Evolutionary conservation across 345 rosid genomes (phyloP).

Genomic region (Dipteronia sinensis): DNA sequence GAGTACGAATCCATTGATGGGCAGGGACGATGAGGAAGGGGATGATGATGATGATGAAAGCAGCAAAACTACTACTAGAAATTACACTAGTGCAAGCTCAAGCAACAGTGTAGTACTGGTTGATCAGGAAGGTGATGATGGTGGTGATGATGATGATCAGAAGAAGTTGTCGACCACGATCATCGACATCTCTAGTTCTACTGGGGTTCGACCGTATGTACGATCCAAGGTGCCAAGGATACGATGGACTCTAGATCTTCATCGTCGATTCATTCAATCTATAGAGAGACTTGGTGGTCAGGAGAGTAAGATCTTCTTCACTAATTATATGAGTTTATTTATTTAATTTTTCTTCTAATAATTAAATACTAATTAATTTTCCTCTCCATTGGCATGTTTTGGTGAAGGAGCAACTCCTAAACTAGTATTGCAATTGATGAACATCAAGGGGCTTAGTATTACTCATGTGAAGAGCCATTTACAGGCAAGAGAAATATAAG

Average conservation of each 20-base stretch:
- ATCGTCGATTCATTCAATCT: constrained; percentile 47
- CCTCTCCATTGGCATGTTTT: background rate
- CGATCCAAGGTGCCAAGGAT: constrained; percentile 56
- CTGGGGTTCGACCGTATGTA: constrained; percentile 41
- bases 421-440: constrained; percentile 51
- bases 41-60: constrained; percentile 16
- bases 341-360: background rate
- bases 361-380: background rate
- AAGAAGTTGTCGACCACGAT: constrained; percentile 5
- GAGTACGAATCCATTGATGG: constrained; percentile 16
- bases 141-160: background rate
- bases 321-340: background rate
- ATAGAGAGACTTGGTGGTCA: constrained; percentile 59
- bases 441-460: constrained; percentile 49
- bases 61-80: constrained; percentile 33
- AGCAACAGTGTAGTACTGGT: constrained; percentile 34
- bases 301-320: constrained; percentile 39
- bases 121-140: constrained; percentile 27
- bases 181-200: constrained; percentile 22
- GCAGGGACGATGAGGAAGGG: constrained; percentile 27
- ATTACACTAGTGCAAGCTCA: constrained; percentile 35
- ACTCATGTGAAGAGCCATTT: constrained; percentile 63
- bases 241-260: constrained; percentile 58
- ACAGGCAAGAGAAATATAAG: constrained; percentile 33
- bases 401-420: constrained; percentile 56